phyloP scores from a whole-genome alignment of 2,329 filamentous ascomycete species.

The Diaporthe amygdali region DNA sequence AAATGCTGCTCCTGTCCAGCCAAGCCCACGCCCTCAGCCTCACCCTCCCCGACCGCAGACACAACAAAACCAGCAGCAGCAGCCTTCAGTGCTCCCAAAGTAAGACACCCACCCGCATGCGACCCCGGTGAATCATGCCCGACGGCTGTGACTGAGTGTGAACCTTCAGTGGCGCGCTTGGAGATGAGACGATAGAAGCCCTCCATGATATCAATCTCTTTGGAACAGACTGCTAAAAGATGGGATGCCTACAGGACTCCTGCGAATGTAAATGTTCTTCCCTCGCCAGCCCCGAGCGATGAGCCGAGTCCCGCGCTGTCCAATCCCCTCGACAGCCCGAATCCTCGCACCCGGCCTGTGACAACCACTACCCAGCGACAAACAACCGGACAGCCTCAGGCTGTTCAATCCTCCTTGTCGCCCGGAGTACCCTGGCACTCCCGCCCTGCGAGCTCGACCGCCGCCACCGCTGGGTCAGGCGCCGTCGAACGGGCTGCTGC shows the following conservation, averaged over 20 bases:
- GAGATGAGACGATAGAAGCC: background rate
- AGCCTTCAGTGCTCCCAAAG: background rate
- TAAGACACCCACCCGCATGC: background rate
- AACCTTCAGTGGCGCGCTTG: background rate
- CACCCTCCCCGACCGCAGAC: background rate
- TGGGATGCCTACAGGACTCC: conserved; percentile 21
- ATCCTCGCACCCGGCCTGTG: conserved; percentile 32
- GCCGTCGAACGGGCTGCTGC: background rate
- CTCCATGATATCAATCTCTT: background rate
- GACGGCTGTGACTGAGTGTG: background rate
- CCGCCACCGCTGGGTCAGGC: background rate
- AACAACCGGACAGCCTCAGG: background rate
- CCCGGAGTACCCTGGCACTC: background rate
- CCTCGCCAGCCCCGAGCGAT: conserved; percentile 68
- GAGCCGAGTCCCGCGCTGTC: conserved; percentile 55
- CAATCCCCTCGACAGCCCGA: conserved; percentile 41
- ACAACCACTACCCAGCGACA: conserved; percentile 19
- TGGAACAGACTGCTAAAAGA: conserved; percentile 6
- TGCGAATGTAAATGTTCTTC: conserved; percentile 46
- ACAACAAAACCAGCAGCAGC: background rate
- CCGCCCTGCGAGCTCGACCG: background rate
- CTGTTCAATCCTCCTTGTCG: background rate
- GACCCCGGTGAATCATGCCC: background rate
- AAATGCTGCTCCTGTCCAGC: conserved; percentile 21
- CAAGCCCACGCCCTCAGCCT: conserved; percentile 20